phyloP scores from a whole-genome alignment of 495 filamentous ascomycete genomes.

The Friedmanniomyces simplex region DNA sequence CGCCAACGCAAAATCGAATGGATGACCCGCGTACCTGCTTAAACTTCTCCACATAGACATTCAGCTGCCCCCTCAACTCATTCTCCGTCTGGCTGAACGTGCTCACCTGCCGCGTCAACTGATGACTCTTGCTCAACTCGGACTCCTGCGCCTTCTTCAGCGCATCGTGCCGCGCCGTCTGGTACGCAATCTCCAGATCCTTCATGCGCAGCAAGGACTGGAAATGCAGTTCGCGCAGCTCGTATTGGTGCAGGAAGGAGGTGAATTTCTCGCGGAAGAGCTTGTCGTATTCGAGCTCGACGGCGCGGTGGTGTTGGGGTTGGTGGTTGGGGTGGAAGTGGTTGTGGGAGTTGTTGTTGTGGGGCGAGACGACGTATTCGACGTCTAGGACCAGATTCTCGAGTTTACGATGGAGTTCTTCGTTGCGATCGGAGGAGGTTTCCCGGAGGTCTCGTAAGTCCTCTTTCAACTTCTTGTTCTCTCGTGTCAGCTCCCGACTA shows the following conservation, averaged over 20 bases:
- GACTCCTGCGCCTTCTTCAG: constrained; percentile 77
- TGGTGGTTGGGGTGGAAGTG: not conserved
- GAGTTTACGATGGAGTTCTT: constrained; percentile 74
- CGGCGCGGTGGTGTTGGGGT: not conserved
- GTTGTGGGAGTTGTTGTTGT: constrained; percentile 56
- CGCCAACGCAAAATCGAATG: not conserved
- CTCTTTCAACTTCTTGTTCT: constrained; percentile 97
- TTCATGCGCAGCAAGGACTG: constrained; percentile 81
- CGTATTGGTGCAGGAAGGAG: constrained; percentile 88
- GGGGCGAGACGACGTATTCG: constrained; percentile 68
- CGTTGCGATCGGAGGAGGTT: constrained; percentile 66
- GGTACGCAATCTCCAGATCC: constrained; percentile 89
- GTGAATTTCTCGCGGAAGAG: constrained; percentile 88
- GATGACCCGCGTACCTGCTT: constrained; percentile 70
- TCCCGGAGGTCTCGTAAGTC: constrained; percentile 82
- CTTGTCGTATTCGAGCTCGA: constrained; percentile 24
- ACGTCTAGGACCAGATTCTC: constrained; percentile 65
- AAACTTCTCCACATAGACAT: constrained; percentile 99
- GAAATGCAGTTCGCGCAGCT: constrained; percentile 86
- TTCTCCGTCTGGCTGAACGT: constrained; percentile 95
- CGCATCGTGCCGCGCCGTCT: constrained; percentile 74
- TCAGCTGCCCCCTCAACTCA: constrained; percentile 86
- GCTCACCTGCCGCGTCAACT: constrained; percentile 79
- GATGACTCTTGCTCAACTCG: constrained; percentile 66
- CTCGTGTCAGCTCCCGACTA: constrained; percentile 80